Evolutionary conservation across 345 rosid genomes (phyloP), one percentile per base, ranked within the genome.

Genomic region (Pistacia integerrima): DNA sequence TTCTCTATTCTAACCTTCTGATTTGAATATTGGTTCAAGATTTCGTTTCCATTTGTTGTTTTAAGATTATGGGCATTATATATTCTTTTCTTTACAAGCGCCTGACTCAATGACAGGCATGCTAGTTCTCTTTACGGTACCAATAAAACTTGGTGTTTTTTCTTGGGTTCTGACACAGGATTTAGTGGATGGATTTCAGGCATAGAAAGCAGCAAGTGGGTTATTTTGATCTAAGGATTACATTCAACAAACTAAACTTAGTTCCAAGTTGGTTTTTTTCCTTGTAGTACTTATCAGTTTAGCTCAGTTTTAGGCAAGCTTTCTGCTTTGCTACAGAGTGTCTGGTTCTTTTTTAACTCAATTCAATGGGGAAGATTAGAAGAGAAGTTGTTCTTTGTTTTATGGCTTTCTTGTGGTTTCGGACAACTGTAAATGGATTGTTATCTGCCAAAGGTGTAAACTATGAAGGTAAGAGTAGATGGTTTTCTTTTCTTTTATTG

Each of bases 371-470:
- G 73, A 73, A 72, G 78, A 56, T 69, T 44, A 75, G 80, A 79
- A 85, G 66, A 62, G 76, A 9, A 33, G 74, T 66, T 72, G 69
- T 67, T 28, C 30, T 82, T 61, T 76, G 17, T 78, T 69, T 88
- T 67, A 44, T 85, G 74, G 75, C 63, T 54, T 78, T 88, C 14
- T 74, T 91, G 20, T 91, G 80, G 86, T 78, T 89, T 84, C 79
- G 83, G 77, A 62, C 54, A 58, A 76, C 85, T 79, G 88, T 82
- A 28, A 75, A 79, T 72, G 97, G 91, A 52, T 78, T 91, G 89
- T 87, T 93, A 76, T 90, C 98, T 69, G 82, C 97, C 48, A 87
- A 91, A 89, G 98, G 98, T 66, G 92, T 93, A 22, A 93, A 93
- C 89, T 93, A 81, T 84, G 98, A 93, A 90, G 98, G 98, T 93